phyloP scores from a whole-genome alignment of 139 green algal genomes.

The Auxenochlorella pyrenoidosa region DNA sequence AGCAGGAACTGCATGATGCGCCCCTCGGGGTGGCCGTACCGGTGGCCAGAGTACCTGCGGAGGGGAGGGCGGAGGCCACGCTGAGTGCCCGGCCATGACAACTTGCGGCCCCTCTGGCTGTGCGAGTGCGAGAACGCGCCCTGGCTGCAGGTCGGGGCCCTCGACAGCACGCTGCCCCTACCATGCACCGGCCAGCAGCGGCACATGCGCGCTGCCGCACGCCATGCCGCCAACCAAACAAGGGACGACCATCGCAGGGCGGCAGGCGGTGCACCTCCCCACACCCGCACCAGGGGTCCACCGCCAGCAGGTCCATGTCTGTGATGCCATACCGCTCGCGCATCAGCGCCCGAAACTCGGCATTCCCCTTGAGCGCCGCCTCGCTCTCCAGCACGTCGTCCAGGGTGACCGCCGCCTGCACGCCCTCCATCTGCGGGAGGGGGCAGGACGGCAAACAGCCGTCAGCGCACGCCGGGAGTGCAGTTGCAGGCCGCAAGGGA shows the following conservation, averaged over 20 bases:
- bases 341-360: conserved; percentile 58
- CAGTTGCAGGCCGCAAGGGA: no score
- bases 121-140: no score
- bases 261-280: no score
- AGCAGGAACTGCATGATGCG: conserved; percentile 76
- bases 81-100: no score
- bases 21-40: conserved; percentile 21
- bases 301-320: conserved; percentile 64
- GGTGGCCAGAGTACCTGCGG: conserved; percentile 30
- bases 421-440: conserved; percentile 56
- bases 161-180: not conserved
- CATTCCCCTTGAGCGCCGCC: conserved; percentile 62
- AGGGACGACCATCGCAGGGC: no score
- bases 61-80: not conserved
- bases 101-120: no score
- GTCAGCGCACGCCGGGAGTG: no score
- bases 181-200: not conserved
- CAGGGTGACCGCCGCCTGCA: conserved; percentile 74
- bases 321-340: conserved; percentile 73
- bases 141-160: no score
- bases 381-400: conserved; percentile 79
- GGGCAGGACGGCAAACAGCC: not conserved
- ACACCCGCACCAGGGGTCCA: conserved; percentile 68
- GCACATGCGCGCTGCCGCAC: not conserved
- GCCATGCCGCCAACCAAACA: no score